A percentile compares a stretch with the other conserved stretches of the same genome.
Conservation (phyloP, 257 asterid genomes). For the Jacaranda mimosifolia region DNA sequence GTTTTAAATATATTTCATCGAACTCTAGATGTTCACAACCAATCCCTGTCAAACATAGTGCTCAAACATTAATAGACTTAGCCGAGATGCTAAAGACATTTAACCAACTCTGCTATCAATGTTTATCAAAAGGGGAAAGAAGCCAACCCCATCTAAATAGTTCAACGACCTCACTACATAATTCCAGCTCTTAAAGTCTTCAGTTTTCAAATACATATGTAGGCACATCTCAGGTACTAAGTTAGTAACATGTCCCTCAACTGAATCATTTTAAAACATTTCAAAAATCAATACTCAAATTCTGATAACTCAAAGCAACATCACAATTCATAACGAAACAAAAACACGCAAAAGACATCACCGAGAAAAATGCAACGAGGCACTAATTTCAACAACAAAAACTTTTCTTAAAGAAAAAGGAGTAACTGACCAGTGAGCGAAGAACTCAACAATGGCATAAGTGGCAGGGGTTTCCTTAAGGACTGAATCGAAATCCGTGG, state of each 20-base stretch:
- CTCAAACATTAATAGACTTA: not conserved
- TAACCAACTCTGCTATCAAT: not conserved
- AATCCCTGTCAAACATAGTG: not conserved
- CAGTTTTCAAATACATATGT: not conserved
- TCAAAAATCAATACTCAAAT: not conserved
- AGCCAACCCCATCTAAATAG: not conserved
- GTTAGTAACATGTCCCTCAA: not conserved
- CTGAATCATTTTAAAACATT: not conserved
- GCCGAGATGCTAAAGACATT: not conserved
- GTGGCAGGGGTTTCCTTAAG: conserved; percentile 69
- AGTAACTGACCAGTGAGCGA: conserved; percentile 67
- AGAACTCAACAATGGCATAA: conserved; percentile 72
- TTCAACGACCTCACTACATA: not conserved
- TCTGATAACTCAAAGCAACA: not conserved
- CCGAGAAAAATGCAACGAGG: not conserved
- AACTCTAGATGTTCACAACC: not conserved
- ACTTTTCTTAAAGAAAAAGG: not conserved
- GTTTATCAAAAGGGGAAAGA: not conserved
- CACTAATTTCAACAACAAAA: not conserved
- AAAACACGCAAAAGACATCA: not conserved
- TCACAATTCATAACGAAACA: not conserved
- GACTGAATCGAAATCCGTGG: conserved; percentile 63
- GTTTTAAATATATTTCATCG: not conserved
- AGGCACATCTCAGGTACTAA: not conserved
- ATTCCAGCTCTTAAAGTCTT: not conserved